Conservation (phyloP, 768 basidiomycete genomes). For the Boletus pseudo-olivaceus region DNA sequence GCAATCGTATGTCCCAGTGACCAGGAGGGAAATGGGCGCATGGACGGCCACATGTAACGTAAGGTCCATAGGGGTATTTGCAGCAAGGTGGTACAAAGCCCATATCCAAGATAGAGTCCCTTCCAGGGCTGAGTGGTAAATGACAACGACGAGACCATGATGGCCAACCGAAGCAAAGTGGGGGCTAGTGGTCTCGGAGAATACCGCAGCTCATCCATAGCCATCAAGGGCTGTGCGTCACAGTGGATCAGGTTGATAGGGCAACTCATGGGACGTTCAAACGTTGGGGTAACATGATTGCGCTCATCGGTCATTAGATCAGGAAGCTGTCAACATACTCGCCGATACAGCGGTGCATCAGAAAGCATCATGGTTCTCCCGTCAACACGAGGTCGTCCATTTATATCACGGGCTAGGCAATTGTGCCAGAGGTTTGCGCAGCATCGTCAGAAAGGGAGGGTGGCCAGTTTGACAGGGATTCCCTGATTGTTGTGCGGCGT, state of each 20-base stretch:
- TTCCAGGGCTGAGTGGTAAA: slow-evolving; percentile 44
- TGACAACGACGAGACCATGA: slow-evolving; percentile 7
- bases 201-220: not conserved
- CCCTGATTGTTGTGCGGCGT: slow-evolving; percentile 9
- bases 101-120: slow-evolving; percentile 44
- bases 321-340: not conserved
- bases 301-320: not conserved
- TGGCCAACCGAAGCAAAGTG: not conserved
- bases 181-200: not conserved
- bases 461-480: slow-evolving; percentile 28
- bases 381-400: not conserved
- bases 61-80: slow-evolving; percentile 49
- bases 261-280: not conserved
- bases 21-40: slow-evolving; percentile 48
- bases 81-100: slow-evolving; percentile 38
- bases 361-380: not conserved
- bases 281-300: not conserved
- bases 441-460: slow-evolving; percentile 20
- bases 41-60: slow-evolving; percentile 30
- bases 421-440: slow-evolving; percentile 20
- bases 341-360: not conserved
- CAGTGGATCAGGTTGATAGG: not conserved
- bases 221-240: not conserved
- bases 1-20: slow-evolving; percentile 37
- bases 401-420: slow-evolving; percentile 12